phyloP scores from a whole-genome alignment of 345 rosid genomes.

The Citropsis articulata region DNA sequence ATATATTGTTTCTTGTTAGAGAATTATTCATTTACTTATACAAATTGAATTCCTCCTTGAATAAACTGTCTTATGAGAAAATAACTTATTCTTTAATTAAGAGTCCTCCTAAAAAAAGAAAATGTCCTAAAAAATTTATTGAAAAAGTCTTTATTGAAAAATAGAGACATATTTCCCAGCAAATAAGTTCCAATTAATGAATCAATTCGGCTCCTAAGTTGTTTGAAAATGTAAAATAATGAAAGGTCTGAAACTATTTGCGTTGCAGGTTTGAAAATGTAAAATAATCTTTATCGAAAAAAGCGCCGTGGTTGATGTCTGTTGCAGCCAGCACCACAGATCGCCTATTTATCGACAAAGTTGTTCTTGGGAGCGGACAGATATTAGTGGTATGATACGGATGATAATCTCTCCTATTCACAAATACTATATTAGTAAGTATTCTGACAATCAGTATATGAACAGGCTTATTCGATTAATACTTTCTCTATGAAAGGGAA shows the following conservation, averaged over 20 bases:
- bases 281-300: no score
- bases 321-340: slow-evolving; percentile 53
- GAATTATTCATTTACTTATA: no score
- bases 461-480: slow-evolving; percentile 41
- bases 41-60: no score
- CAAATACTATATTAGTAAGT: not conserved
- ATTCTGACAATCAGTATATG: not conserved
- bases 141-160: no score
- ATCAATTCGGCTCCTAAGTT: not conserved
- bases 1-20: no score
- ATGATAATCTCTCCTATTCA: not conserved
- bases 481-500: slow-evolving; percentile 22
- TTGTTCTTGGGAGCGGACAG: slow-evolving; percentile 37
- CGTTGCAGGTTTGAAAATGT: no score
- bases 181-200: not conserved
- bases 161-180: no score
- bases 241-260: slow-evolving; percentile 1
- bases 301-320: slow-evolving; percentile 51
- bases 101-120: no score
- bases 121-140: no score
- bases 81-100: no score
- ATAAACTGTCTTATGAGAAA: no score
- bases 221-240: not conserved
- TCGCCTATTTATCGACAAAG: slow-evolving; percentile 28
- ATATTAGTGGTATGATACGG: slow-evolving; percentile 39